A percentile compares a stretch with the other conserved stretches of the same genome.
These are phyloP conservation scores for Lunularia cruciata DNA, from an alignment of 225 moss, liverwort and hornwort genomes.

Conservation along the genomic window DNA sequence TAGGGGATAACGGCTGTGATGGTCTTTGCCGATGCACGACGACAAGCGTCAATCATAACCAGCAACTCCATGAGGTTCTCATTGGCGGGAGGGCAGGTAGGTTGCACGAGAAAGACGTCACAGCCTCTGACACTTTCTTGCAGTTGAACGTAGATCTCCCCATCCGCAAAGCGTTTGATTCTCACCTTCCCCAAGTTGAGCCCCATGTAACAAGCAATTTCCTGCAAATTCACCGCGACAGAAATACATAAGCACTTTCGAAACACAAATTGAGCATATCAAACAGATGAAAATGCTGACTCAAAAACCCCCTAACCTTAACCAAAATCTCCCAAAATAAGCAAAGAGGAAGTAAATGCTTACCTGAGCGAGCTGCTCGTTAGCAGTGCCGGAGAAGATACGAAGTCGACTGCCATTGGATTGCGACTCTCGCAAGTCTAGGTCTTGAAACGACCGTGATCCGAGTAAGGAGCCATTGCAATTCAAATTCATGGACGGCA, in stretches of 20 bases:
- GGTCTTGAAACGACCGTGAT: constrained; percentile 52
- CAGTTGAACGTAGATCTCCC: constrained; percentile 92
- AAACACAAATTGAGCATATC: neutral
- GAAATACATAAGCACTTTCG: neutral
- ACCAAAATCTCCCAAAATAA: neutral
- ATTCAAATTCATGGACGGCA: constrained; percentile 61
- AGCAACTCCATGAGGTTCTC: constrained; percentile 96
- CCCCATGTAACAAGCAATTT: constrained; percentile 95
- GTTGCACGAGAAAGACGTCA: constrained; percentile 91
- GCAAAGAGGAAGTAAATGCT: constrained; percentile 5
- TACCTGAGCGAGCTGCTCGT: constrained; percentile 82
- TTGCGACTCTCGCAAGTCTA: constrained; percentile 54
- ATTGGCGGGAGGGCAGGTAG: constrained; percentile 94
- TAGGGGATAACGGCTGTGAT: constrained; percentile 96
- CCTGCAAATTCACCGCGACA: constrained; percentile 41
- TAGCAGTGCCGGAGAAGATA: constrained; percentile 91
- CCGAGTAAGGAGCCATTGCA: constrained; percentile 54
- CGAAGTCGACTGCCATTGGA: constrained; percentile 64
- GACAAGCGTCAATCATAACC: constrained; percentile 98
- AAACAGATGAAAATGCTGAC: neutral
- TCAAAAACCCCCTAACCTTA: neutral
- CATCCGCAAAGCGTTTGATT: constrained; percentile 95
- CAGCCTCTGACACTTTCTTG: constrained; percentile 93
- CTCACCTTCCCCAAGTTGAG: constrained; percentile 67
- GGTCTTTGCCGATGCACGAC: constrained; percentile 88